A percentile compares a stretch with the other conserved stretches of the same genome.
Evolutionary conservation across 345 rosid genomes (phyloP).

Genomic region (Hibiscus syriacus): DNA sequence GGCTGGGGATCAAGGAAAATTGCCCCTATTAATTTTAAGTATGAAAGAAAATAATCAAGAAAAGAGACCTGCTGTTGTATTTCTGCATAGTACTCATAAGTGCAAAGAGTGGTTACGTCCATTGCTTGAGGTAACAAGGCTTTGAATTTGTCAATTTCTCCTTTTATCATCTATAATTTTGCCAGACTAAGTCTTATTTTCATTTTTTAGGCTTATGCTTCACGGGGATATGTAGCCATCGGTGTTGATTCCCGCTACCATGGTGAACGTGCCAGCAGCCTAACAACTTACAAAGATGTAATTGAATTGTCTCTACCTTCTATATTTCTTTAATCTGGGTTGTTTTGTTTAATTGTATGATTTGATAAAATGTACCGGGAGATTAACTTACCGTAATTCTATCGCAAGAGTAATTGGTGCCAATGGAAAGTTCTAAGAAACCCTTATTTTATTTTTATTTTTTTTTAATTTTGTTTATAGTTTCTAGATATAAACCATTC

Average conservation of each 20-base stretch:
- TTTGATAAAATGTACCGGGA: not conserved
- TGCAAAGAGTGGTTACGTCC: slow-evolving; percentile 89
- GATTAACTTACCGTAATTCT: not conserved
- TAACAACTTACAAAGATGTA: slow-evolving; percentile 68
- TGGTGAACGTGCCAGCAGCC: slow-evolving; percentile 66
- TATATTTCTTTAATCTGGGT: not conserved
- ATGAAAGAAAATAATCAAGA: slow-evolving; percentile 30
- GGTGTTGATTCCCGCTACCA: slow-evolving; percentile 88
- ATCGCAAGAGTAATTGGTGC: slow-evolving; percentile 5
- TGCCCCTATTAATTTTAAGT: slow-evolving; percentile 67
- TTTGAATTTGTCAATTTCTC: not conserved
- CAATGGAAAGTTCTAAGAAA: not conserved
- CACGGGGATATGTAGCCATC: slow-evolving; percentile 73
- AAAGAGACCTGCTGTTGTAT: slow-evolving; percentile 70
- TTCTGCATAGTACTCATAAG: slow-evolving; percentile 71
- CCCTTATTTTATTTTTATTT: not conserved
- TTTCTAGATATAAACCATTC: not conserved
- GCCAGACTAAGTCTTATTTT: not conserved
- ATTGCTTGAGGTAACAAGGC: slow-evolving; percentile 57
- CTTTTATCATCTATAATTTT: not conserved
- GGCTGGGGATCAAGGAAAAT: slow-evolving; percentile 66
- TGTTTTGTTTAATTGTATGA: not conserved
- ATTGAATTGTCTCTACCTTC: not conserved
- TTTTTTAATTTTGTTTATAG: no score
- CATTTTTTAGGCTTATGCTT: slow-evolving; percentile 70